Evolutionary conservation across 345 rosid species (phyloP).

Genomic region (Viola odorata): DNA sequence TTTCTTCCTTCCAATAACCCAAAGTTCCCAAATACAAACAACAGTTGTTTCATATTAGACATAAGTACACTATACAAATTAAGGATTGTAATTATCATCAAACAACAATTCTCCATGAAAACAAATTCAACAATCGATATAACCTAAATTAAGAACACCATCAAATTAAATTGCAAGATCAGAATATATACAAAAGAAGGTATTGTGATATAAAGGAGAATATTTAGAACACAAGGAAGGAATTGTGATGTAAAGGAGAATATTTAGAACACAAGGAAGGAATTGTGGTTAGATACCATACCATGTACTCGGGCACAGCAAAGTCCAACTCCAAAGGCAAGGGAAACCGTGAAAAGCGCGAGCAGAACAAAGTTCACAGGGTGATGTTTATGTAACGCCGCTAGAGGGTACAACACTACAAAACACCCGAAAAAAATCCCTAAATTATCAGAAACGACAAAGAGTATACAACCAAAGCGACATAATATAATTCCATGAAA

Average conservation of each 20-base stretch:
- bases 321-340: constrained; percentile 5
- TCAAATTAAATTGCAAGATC: no score
- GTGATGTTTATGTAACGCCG: constrained; percentile 1
- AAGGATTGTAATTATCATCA: no score
- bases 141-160: no score
- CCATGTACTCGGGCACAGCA: constrained; percentile 10
- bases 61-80: no score
- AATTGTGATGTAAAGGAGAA: not conserved
- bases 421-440: no score
- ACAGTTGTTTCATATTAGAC: no score
- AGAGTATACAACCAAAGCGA: not conserved
- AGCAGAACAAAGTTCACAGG: constrained; percentile 9
- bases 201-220: not conserved
- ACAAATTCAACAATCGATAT: no score
- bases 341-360: constrained; percentile 8
- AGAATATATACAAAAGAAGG: not conserved
- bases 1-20: no score
- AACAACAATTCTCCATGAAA: no score
- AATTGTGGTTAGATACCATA: not conserved
- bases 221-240: no score
- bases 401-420: constrained; percentile 4
- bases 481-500: not conserved
- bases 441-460: not conserved
- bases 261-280: no score
- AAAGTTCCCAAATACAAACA: no score